Percentiles rank a stretch among this genome's conserved stretches.
Conservation (phyloP, 441 rosid genomes). For the Populus tomentosa region DNA sequence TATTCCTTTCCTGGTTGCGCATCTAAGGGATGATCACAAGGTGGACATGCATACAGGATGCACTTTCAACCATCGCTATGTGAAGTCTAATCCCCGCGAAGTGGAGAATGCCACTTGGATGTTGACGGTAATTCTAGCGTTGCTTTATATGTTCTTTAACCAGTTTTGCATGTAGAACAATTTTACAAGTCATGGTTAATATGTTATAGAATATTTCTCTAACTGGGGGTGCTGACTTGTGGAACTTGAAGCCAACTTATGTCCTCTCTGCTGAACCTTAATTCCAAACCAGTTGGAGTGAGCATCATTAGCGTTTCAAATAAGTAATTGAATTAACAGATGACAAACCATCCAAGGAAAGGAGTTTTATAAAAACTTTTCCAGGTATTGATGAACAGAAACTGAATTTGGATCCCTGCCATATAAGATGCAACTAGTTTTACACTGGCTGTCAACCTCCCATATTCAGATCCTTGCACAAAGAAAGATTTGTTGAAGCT, state of each 20-base stretch:
- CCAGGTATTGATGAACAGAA: not conserved
- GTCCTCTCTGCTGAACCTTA: not conserved
- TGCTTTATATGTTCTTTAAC: not conserved
- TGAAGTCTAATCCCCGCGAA: constrained; percentile 85
- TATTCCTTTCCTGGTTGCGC: constrained; percentile 70
- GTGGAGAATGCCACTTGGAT: constrained; percentile 95
- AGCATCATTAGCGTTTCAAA: not conserved
- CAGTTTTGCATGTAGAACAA: not conserved
- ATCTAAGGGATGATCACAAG: constrained; percentile 84
- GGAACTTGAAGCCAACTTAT: not conserved
- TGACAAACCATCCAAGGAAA: not conserved
- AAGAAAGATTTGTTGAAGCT: not conserved
- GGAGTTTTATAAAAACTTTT: not conserved
- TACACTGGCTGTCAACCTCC: not conserved
- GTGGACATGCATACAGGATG: constrained; percentile 90
- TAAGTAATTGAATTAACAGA: not conserved
- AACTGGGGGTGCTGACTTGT: not conserved
- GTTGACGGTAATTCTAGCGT: constrained; percentile 29
- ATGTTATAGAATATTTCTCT: not conserved
- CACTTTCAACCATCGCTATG: constrained; percentile 86
- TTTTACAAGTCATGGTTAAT: not conserved
- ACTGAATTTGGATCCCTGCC: not conserved
- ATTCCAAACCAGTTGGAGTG: not conserved
- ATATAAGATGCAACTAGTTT: not conserved
- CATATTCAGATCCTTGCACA: not conserved